phyloP scores from a whole-genome alignment of 2,329 filamentous ascomycete species.

The Colletotrichum sp. region DNA sequence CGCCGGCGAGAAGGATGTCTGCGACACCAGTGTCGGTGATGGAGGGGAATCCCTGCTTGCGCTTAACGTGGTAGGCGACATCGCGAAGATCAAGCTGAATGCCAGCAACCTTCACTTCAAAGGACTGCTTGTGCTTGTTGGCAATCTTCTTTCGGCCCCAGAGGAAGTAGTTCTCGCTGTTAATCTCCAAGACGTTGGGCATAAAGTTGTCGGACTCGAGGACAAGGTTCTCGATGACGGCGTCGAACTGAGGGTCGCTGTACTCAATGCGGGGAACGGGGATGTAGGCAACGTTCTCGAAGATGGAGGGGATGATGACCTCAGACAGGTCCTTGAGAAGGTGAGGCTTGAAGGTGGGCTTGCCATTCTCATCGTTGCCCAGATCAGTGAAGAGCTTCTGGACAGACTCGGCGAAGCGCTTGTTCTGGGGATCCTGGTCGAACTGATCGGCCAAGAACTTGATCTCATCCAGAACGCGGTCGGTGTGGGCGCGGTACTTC shows the following conservation, averaged over 20 bases:
- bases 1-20: conserved; percentile 86
- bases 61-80: conserved; percentile 93
- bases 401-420: conserved; percentile 75
- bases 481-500: conserved; percentile 85
- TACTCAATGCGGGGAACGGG: conserved; percentile 95
- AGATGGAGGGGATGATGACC: conserved; percentile 81
- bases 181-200: conserved; percentile 88
- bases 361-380: conserved; percentile 85
- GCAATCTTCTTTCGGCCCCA: conserved; percentile 89
- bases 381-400: conserved; percentile 87
- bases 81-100: conserved; percentile 92
- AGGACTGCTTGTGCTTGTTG: conserved; percentile 76
- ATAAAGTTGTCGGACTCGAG: conserved; percentile 97
- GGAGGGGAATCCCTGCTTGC: conserved; percentile 90
- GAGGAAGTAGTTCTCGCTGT: conserved; percentile 92
- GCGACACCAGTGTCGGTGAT: conserved; percentile 87
- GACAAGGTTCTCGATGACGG: conserved; percentile 91
- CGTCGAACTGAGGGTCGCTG: conserved; percentile 82
- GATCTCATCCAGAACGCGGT: conserved; percentile 85
- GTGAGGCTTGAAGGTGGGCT: conserved; percentile 90
- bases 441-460: conserved; percentile 92
- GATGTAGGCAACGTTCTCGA: conserved; percentile 88
- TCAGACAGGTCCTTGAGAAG: conserved; percentile 87
- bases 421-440: conserved; percentile 86
- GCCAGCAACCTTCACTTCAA: conserved; percentile 86